Base-by-base conservation (phyloP, 23 red algal genomes). In the Chondrus crispus region DNA sequence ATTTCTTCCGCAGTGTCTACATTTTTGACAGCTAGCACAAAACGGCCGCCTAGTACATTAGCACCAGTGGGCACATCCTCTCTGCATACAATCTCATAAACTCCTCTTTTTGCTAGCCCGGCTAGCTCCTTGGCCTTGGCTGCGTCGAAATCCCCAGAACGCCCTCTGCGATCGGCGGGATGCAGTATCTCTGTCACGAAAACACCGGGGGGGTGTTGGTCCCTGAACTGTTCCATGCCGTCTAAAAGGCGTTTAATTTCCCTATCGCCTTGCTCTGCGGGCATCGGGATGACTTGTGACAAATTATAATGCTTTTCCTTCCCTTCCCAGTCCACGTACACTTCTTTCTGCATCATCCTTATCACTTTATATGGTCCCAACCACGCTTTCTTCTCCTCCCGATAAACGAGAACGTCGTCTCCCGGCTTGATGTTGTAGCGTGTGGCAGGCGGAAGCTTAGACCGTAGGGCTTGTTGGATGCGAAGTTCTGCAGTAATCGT, bases 381-480 rank as follows among this genome's bases (percentile, higher is more conserved):
- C 78, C 78, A 82, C 30, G 32, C 32, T n/a, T 62, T 53, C 44
- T 82, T 47, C 24, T 37, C 22, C 46, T 82, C 78, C 26, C 40
- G 46, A 62, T 82, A 51, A 28, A 82, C 78, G 33, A 28, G 46
- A 26, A 82, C 78, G 4, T 50, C 39, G 32, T 52, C 78, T 36
- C 78, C 78, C 28, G 51, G 45, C 4, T 62, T 60, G 52, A 57
- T n/a, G 28, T 28, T 52, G 46, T 40, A 57, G 24, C 55, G n/a
- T 50, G 78, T 11, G 52, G 78, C 78, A 53, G 78, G 46, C 39
- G 78, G 78, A 29, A 82, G 78, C 55, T 51, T 82, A 29, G 13
- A 20, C 55, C 26, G 46, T 28, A 82, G 35, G 26, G 78, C 78
- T 4, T 26, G 13, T 53, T 36, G 32, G 28, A 82, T 82, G 5